Percentiles rank a stretch among this genome's conserved stretches.
phyloP scores from a whole-genome alignment of 2,329 filamentous ascomycete species.

The Clonostachys chloroleuca region DNA sequence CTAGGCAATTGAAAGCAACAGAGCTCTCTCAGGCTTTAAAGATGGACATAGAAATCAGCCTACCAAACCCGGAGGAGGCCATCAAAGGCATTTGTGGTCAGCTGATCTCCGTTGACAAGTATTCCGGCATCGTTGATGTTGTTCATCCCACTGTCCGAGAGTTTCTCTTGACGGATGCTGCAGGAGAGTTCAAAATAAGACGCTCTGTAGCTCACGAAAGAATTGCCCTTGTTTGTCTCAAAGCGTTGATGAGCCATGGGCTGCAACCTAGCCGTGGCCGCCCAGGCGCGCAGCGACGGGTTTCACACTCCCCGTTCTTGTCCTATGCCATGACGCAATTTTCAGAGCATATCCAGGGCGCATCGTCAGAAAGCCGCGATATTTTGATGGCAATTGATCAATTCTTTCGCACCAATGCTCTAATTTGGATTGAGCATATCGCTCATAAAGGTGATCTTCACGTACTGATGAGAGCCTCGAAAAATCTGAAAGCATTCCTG shows the following conservation, averaged over 20 bases:
- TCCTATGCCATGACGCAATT: slow-evolving; percentile 17
- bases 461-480: slow-evolving; percentile 11
- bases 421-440: slow-evolving; percentile 20
- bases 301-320: slow-evolving; percentile 1
- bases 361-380: slow-evolving; percentile 9
- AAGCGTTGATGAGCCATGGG: slow-evolving; percentile 9
- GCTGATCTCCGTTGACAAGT: slow-evolving; percentile 15
- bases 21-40: slow-evolving; percentile 19
- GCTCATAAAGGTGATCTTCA: slow-evolving; percentile 11
- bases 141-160: slow-evolving; percentile 18
- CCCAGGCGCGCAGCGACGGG: background rate
- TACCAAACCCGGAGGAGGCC: slow-evolving; percentile 10
- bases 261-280: slow-evolving; percentile 10
- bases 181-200: slow-evolving; percentile 15
- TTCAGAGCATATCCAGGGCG: slow-evolving; percentile 14
- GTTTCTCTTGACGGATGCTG: slow-evolving; percentile 14
- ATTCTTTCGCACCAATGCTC: slow-evolving; percentile 16
- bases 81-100: slow-evolving; percentile 20
- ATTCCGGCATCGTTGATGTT: slow-evolving; percentile 10
- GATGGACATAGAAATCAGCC: slow-evolving; percentile 14
- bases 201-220: slow-evolving; percentile 10
- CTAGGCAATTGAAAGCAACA: slow-evolving; percentile 10
- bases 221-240: slow-evolving; percentile 15
- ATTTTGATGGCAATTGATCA: slow-evolving; percentile 10
- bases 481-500: slow-evolving; percentile 16